Evolutionary conservation across 257 asterid genomes (phyloP).

Genomic region (Solanum virginianum): DNA sequence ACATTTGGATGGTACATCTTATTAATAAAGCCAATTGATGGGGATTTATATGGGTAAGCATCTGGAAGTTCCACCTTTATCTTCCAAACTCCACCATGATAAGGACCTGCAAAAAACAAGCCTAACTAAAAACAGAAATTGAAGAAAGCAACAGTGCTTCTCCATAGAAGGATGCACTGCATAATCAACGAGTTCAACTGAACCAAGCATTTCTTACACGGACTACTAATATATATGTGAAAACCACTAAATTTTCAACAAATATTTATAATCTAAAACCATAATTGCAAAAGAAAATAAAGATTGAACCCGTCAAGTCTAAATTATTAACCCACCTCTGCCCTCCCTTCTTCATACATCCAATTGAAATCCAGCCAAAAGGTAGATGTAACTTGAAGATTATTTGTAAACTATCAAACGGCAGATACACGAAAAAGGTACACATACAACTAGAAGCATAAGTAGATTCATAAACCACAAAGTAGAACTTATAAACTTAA

Average conservation of each 20-base stretch:
- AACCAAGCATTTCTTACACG: not conserved
- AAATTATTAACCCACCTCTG: not conserved
- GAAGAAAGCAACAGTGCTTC: not conserved
- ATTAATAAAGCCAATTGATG: slow-evolving; percentile 85
- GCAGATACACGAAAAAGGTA: not conserved
- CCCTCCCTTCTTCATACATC: not conserved
- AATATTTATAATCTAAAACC: not conserved
- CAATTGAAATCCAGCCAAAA: not conserved
- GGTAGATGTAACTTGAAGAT: not conserved
- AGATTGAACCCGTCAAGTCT: not conserved
- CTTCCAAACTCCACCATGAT: slow-evolving; percentile 95
- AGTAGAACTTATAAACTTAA: not conserved
- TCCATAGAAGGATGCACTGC: not conserved
- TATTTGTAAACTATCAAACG: not conserved
- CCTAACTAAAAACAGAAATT: not conserved
- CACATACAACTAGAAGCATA: not conserved
- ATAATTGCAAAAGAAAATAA: not conserved
- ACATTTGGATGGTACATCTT: slow-evolving; percentile 94
- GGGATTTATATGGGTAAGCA: slow-evolving; percentile 92
- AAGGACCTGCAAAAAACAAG: slow-evolving; percentile 56
- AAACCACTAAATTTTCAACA: not conserved
- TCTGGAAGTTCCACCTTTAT: slow-evolving; percentile 93
- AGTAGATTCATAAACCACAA: not conserved
- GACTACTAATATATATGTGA: not conserved
- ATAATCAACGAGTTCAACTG: not conserved